Base-by-base conservation (phyloP, 2,329 filamentous ascomycete genomes). In the Talaromyces atroroseus region DNA sequence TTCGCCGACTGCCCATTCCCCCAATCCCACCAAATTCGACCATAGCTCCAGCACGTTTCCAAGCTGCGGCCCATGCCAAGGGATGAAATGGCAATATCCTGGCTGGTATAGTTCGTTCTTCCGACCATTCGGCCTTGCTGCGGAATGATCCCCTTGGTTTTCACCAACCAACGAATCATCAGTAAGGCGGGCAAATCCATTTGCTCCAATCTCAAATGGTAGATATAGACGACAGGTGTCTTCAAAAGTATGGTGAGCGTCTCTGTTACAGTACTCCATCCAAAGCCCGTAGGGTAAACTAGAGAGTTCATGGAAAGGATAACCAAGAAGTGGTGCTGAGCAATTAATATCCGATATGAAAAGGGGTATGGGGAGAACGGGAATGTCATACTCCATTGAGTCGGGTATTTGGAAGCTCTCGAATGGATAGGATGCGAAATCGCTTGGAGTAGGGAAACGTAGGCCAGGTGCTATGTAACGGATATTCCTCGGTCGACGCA, bases 41-140 rank as follows among this genome's bases (percentile, higher is more conserved):
- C 66, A 69, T 20, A 58, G 60, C 16, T 60, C 49, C 42, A 68
- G 57, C 11, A 68, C 74, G 46, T 61, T 62, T 34, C 58, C 62
- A 51, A 65, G 58, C 52, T 59, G 59, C 24, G 29, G 51, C 26
- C 26, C 14, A 38, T 53, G 51, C 36, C 51, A 45, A 45, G 42
- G 42, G 47, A 53, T 40, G 20, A 53, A 32, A 44, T 52, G 40
- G n/a, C 46, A 48, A 48, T 48, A 48, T 48, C 46, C 46, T 48
- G 46, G 46, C 46, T 48, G 46, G 24, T 48, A 48, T 8, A 48
- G 21, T 10, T 48, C 46, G 46, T 48, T 48, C 46, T 48, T 48
- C 29, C 46, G 46, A 21, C 46, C 46, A 32, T 29, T 48, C 14
- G 46, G 46, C n/a, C 46, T 48, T 48, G 46, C 46, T 10, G 29